Percentiles rank a stretch among this genome's conserved stretches.
These are phyloP conservation scores for Chytriomyces hyalinus DNA, from an alignment of 192 early-diverging fungal species.

Conservation along the genomic window DNA sequence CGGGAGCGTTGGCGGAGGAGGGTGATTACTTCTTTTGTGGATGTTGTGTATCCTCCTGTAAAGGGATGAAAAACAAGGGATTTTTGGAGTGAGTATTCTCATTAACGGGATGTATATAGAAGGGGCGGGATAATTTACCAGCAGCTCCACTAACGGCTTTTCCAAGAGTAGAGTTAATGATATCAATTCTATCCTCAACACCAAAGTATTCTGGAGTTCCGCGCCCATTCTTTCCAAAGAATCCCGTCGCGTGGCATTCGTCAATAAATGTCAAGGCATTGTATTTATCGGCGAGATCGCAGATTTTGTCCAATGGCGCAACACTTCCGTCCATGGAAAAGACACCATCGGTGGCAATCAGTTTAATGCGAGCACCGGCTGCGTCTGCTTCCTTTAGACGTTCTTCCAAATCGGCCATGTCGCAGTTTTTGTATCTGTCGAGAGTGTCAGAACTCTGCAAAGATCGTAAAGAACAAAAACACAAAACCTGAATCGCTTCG, in stretches of 20 bases:
- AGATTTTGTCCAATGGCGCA: slow-evolving; percentile 81
- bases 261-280: slow-evolving; percentile 84
- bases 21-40: slow-evolving; percentile 44
- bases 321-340: slow-evolving; percentile 91
- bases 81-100: background rate
- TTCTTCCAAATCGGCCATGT: slow-evolving; percentile 78
- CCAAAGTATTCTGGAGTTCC: slow-evolving; percentile 34
- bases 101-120: background rate
- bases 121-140: slow-evolving; percentile 27
- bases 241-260: slow-evolving; percentile 45
- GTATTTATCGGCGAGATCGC: slow-evolving; percentile 82
- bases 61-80: slow-evolving; percentile 43
- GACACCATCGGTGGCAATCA: slow-evolving; percentile 88
- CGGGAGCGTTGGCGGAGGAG: slow-evolving; percentile 60
- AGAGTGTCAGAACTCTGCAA: background rate
- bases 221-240: slow-evolving; percentile 30
- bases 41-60: slow-evolving; percentile 39
- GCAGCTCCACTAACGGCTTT: slow-evolving; percentile 64
- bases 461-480: background rate
- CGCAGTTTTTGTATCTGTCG: slow-evolving; percentile 37
- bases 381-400: slow-evolving; percentile 52
- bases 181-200: slow-evolving; percentile 52
- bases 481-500: slow-evolving; percentile 2
- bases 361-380: slow-evolving; percentile 78
- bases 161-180: slow-evolving; percentile 67